A percentile compares a stretch with the other conserved stretches of the same genome.
These are phyloP conservation scores for Aspergillus funiculosus DNA, from an alignment of 495 filamentous ascomycete species.

Conservation along the genomic window DNA sequence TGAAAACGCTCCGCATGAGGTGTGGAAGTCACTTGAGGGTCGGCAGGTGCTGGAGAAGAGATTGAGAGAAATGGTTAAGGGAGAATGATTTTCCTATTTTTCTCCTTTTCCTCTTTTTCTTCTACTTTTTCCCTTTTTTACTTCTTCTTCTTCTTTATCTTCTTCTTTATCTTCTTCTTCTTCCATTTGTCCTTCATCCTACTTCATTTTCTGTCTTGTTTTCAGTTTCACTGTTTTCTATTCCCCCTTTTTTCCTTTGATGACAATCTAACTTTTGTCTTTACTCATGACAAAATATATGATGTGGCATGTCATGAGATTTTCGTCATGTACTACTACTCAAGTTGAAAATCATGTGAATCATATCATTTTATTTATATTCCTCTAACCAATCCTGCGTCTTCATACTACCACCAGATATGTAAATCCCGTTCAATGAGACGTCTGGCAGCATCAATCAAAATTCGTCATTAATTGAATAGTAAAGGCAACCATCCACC, in stretches of 20 bases:
- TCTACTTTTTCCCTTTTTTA: not conserved
- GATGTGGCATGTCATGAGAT: too few relatives aligned
- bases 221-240: not conserved
- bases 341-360: not conserved
- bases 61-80: slow-evolving; percentile 53
- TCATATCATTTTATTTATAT: not conserved
- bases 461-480: too few relatives aligned
- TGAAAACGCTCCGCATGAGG: slow-evolving; percentile 73
- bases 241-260: too few relatives aligned
- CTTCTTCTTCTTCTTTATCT: not conserved
- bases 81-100: not conserved
- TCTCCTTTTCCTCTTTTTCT: not conserved
- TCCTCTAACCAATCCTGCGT: not conserved
- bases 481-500: too few relatives aligned
- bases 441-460: too few relatives aligned
- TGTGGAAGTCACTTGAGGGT: slow-evolving; percentile 71
- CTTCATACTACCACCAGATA: not conserved
- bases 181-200: not conserved
- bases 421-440: too few relatives aligned
- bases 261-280: too few relatives aligned
- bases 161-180: not conserved
- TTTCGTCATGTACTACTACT: too few relatives aligned
- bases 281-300: too few relatives aligned
- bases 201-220: not conserved
- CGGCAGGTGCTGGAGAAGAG: slow-evolving; percentile 64